phyloP scores from a whole-genome alignment of 2,329 filamentous ascomycete species.

The Drechslerella dactyloides region DNA sequence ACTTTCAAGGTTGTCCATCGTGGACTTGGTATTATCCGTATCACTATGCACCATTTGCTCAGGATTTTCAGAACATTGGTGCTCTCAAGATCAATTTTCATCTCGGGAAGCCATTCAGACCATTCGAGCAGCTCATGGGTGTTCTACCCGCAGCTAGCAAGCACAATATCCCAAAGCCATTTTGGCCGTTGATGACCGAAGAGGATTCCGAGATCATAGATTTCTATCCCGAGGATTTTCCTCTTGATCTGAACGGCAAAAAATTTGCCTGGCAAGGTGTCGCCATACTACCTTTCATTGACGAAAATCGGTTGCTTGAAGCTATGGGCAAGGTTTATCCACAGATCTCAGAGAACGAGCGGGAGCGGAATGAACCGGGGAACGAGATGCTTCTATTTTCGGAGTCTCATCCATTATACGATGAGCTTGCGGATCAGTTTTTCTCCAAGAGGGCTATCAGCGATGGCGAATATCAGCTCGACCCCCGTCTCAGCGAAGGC shows the following conservation, averaged over 20 bases:
- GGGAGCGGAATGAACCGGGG: conserved; percentile 77
- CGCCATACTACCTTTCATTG: conserved; percentile 91
- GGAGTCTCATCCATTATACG: conserved; percentile 82
- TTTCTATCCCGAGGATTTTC: conserved; percentile 95
- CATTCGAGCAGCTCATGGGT: conserved; percentile 98
- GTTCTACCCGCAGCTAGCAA: conserved; percentile 84
- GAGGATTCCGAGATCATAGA: conserved; percentile 91
- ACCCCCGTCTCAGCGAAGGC: conserved; percentile 76
- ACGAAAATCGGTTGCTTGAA: conserved; percentile 80
- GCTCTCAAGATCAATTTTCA: conserved; percentile 81
- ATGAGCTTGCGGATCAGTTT: conserved; percentile 81
- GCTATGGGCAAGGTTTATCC: conserved; percentile 86
- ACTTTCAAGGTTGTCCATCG: conserved; percentile 96
- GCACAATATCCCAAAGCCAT: conserved; percentile 84
- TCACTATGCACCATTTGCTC: conserved; percentile 96
- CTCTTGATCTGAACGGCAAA: conserved; percentile 93
- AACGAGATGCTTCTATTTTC: conserved; percentile 83
- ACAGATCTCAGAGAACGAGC: conserved; percentile 76
- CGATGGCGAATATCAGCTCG: conserved; percentile 70
- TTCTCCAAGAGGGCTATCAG: conserved; percentile 84
- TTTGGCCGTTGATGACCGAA: conserved; percentile 88
- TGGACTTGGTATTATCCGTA: conserved; percentile 99
- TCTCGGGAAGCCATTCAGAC: conserved; percentile 82
- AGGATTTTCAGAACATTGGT: conserved; percentile 84
- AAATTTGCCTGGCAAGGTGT: conserved; percentile 99